Conservation (phyloP, 2,329 filamentous ascomycete genomes). For the Thermoascus crustaceus region DNA sequence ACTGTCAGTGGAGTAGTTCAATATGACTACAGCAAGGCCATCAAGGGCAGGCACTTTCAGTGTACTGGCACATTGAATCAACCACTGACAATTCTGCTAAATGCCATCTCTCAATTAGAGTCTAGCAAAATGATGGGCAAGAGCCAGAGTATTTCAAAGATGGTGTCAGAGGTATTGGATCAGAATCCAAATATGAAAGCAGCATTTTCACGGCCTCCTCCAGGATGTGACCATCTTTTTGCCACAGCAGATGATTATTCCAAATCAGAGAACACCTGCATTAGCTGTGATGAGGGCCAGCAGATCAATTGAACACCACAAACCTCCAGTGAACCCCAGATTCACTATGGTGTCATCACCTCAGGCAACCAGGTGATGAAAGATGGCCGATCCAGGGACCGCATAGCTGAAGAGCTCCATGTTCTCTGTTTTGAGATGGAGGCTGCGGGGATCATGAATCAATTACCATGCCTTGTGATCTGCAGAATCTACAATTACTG, state of each 20-base stretch:
- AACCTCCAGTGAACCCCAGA: not conserved
- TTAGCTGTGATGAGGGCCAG: not conserved
- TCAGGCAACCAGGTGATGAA: conserved; percentile 18
- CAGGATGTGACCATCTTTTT: conserved; percentile 1
- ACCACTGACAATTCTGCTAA: conserved; percentile 8
- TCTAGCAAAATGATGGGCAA: not conserved
- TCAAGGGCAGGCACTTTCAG: conserved; percentile 4
- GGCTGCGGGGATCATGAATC: conserved; percentile 17
- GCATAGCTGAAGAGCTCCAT: conserved; percentile 1
- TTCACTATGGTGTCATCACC: conserved; percentile 20
- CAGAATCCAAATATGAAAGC: not conserved
- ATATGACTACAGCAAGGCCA: conserved; percentile 7
- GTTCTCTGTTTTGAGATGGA: conserved; percentile 22
- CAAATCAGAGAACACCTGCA: not conserved
- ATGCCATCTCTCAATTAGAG: conserved; percentile 1
- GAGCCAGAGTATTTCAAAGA: not conserved
- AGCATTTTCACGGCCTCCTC: conserved; percentile 2
- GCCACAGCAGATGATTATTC: conserved; percentile 1
- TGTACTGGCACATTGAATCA: conserved; percentile 7
- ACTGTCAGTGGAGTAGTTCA: conserved; percentile 6
- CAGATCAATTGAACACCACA: not conserved
- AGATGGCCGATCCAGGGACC: conserved; percentile 5
- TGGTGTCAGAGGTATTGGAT: not conserved
- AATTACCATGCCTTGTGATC: conserved; percentile 29
- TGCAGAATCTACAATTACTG: conserved; percentile 34